phyloP scores from a whole-genome alignment of 495 filamentous ascomycete species.

The Penicillium simplicissimum region DNA sequence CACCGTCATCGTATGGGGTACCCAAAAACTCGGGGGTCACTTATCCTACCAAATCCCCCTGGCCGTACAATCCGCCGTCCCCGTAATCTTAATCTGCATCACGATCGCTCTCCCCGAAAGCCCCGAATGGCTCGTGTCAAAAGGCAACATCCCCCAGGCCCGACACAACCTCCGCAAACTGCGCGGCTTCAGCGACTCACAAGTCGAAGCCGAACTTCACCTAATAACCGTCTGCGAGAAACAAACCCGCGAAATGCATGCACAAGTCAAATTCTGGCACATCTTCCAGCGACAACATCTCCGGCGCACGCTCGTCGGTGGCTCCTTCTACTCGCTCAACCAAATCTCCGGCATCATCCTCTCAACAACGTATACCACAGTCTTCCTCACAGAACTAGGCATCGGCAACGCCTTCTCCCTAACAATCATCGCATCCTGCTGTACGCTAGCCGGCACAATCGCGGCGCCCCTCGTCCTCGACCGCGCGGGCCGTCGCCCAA shows the following conservation, averaged over 20 bases:
- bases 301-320: conserved; percentile 36
- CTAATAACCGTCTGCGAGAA: conserved; percentile 35
- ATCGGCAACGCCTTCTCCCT: conserved; percentile 33
- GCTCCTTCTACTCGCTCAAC: conserved; percentile 43
- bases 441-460: conserved; percentile 41
- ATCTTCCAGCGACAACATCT: conserved; percentile 39
- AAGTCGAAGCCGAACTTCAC: conserved; percentile 35
- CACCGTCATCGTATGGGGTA: conserved; percentile 36
- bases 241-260: conserved; percentile 26
- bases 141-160: conserved; percentile 43
- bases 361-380: conserved; percentile 41
- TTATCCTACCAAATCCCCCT: conserved; percentile 37
- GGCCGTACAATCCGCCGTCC: conserved; percentile 36
- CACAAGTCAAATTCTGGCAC: conserved; percentile 37
- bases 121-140: conserved; percentile 63
- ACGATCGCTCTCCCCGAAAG: conserved; percentile 55
- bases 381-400: conserved; percentile 38
- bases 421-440: conserved; percentile 41
- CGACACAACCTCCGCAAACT: conserved; percentile 35
- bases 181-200: conserved; percentile 34
- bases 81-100: conserved; percentile 28
- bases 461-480: conserved; percentile 40
- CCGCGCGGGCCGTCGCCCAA: conserved; percentile 38
- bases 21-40: conserved; percentile 26
- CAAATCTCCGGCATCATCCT: conserved; percentile 43